Evolutionary conservation across 805 yeast species (phyloP), one percentile per base, ranked within the genome.

Genomic region (Myxozyma sirexii): DNA sequence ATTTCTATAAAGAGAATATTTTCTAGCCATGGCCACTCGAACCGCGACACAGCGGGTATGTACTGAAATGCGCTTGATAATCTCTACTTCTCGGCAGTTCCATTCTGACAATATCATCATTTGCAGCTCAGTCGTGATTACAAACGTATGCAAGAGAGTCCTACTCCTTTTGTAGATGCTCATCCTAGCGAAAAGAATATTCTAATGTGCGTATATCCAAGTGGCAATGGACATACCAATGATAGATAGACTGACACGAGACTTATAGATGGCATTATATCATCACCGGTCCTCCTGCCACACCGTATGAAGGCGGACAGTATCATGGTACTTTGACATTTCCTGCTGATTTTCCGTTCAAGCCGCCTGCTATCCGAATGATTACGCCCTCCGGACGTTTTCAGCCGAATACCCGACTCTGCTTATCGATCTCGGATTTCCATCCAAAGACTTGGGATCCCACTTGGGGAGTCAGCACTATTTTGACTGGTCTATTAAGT

Each of bases 391-490:
- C 86, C 68, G 97, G 97, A 3, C 79, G 97, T 52, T 92, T 92
- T 72, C 83, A 84, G 59, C 82, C 90, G 57, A 89, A 89, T 71
- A 85, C 90, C 2, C 77, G 97, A 50, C 79, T 92, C 27, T 92
- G 98, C 75, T 77, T 92, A 50, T 85, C 92, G n/a, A 91, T 92
- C 87, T 86, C 96, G 69, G 97, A 92, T 75, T 92, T 84, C 73
- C 98, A 92, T 68, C 97, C 97, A 2, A 94, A 91, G 72, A 77
- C 87, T 0, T 92, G 98, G 98, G 91, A 92, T 72, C 97, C 98
- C 0, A 90, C 96, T 5, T 92, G 97, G 97, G 84, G 91, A 46
- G 97, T 92, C 26, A 79, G 90, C 35, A 91, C 97, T 0, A 92
- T 92, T 21, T 78, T 92, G 67, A 88, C 85, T 10, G 98, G 97